Base-by-base conservation (phyloP, 1,139 yeast genomes). In the Suhomyces maxii region DNA sequence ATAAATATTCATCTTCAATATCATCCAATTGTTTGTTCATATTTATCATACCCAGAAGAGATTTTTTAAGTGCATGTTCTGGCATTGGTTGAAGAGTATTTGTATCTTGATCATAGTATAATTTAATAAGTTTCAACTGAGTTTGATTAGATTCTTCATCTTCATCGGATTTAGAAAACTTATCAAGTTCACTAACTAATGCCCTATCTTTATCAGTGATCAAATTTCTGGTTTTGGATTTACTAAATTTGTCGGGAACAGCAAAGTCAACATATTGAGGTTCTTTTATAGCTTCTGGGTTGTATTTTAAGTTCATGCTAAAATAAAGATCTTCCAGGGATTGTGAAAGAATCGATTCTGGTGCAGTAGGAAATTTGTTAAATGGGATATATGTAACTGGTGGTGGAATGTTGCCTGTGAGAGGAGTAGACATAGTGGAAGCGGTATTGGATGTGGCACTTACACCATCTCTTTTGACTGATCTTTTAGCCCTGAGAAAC, bases 1-100 rank as follows among this genome's bases (percentile, higher is more conserved):
- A 73, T 36, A 75, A 63, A 48, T 68, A 72, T 34, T 68, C 73
- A 50, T 75, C 77, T 44, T 69, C 69, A 12, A 75, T 65, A 40
- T 67, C 69, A 13, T 65, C 61, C 47, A 74, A 59, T 18, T 61
- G 59, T 3, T 70, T 68, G 50, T 73, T 73, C 47, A 71, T 53
- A 41, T 67, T 67, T 28, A 70, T 63, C 70, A 72, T 68, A 7
- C 77, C 77, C 44, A 76, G 69, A 36, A 74, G 56, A 3, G 77
- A 64, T 47, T 64, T 68, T 47, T 70, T 71, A 39, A 74, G 60
- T 1, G 76, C 66, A 49, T 75, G 79, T 45, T 67, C 74, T 6
- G 71, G 69, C 37, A 59, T 42, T 11, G 67, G 61, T 58, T 60
- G 60, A 50, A 55, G 60, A 50, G 61, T 53, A 42, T 61, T 56